Evolutionary conservation across 768 basidiomycete species (phyloP), one percentile per base, ranked within the genome.

Genomic region (Collybiopsis confluens): DNA sequence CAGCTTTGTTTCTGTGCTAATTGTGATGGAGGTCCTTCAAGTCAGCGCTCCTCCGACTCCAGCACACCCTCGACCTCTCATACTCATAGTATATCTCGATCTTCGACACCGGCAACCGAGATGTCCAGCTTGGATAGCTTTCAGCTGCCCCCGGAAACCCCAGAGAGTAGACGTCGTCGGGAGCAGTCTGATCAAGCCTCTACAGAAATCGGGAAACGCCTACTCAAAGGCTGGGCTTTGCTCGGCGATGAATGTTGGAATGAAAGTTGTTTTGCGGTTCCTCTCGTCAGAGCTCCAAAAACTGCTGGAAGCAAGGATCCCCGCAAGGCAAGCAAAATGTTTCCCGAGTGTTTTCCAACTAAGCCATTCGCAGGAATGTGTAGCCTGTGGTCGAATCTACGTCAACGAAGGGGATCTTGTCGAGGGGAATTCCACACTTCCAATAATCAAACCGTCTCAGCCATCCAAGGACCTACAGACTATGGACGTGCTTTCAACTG

Each of bases 211-310:
- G 92, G 88, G 41, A 85, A 80, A 57, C 79, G 83, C 23, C 73
- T 94, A 55, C 69, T 94, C 43, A 83, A 82, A 59, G 61, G 92
- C 88, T 37, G 94, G 90, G 83, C 92, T 0, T 90, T 94, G 88
- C 74, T 94, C n/a, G 89, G 78, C 21, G 90, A 93, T 35, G 90
- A 92, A 69, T 94, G 92, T 62, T 81, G 82, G 0, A 86, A 81
- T 60, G 59, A 64, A 3, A 65, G 69, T 21, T 94, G 92, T 63
- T 86, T 82, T 67, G 90, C 90, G 11, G 74, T 92, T 5, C 92
- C 92, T n/a, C 80, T 94, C 13, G 86, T 93, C 55, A 74, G 90
- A 46, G 86, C 86, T 36, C 88, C 90, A 18, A 88, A 80, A 64
- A 59, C 72, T 15, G 79, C 80, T 4, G 75, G 75, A 16, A 79